A percentile compares a stretch with the other conserved stretches of the same genome.
Conservation (phyloP, 2,329 filamentous ascomycete genomes). For the Coniella vitis region DNA sequence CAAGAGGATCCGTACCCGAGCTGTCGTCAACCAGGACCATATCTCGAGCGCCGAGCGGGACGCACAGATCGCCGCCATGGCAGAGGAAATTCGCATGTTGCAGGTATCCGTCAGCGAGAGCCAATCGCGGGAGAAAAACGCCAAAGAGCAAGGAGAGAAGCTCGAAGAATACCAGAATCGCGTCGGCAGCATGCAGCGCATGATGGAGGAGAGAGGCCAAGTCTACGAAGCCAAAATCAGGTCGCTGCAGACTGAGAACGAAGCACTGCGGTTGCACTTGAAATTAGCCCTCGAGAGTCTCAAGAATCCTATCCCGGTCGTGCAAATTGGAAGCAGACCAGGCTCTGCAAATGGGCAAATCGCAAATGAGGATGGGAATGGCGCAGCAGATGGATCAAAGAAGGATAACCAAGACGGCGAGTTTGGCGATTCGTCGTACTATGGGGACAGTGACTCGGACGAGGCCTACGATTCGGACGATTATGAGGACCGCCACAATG, state of each 20-base stretch:
- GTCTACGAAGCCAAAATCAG: conserved; percentile 92
- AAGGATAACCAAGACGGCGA: conserved; percentile 12
- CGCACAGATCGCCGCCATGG: conserved; percentile 89
- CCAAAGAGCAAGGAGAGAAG: conserved; percentile 69
- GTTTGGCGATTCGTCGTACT: conserved; percentile 27
- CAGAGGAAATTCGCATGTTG: conserved; percentile 81
- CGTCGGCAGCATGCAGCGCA: conserved; percentile 81
- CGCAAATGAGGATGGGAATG: conserved; percentile 18
- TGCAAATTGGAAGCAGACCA: conserved; percentile 33
- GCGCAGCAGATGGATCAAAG: conserved; percentile 12
- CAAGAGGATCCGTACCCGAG: conserved; percentile 91
- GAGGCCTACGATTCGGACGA: conserved; percentile 45
- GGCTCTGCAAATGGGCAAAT: conserved; percentile 21
- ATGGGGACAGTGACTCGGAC: conserved; percentile 52
- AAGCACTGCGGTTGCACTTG: conserved; percentile 79
- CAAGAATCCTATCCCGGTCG: conserved; percentile 79
- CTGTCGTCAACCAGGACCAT: conserved; percentile 91
- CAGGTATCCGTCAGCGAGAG: conserved; percentile 69
- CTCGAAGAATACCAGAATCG: conserved; percentile 92
- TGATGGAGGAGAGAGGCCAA: conserved; percentile 91
- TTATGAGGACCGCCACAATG: conserved; percentile 47
- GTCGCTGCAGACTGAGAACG: conserved; percentile 82
- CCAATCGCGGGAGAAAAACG: conserved; percentile 65
- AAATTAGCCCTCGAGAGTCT: conserved; percentile 79
- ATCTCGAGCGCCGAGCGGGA: conserved; percentile 89